Percentiles rank a stretch among this genome's conserved stretches.
These are phyloP conservation scores for Fusarium redolens DNA, from an alignment of 2,329 filamentous ascomycete genomes.

Conservation along the genomic window DNA sequence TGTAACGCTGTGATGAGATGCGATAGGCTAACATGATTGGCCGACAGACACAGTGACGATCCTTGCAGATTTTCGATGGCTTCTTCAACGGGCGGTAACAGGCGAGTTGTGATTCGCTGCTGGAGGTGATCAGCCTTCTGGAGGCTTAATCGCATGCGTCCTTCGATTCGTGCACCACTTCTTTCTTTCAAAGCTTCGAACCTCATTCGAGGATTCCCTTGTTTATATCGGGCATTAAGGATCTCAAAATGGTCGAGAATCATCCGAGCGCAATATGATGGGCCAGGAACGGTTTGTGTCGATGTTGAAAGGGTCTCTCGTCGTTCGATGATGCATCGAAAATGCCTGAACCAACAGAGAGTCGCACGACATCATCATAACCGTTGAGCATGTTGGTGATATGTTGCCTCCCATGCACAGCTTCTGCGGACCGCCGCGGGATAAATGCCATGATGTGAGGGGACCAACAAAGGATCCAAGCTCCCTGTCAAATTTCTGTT, in stretches of 20 bases:
- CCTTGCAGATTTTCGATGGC: slow-evolving; percentile 24
- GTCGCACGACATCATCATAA: slow-evolving; percentile 22
- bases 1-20: slow-evolving; percentile 36
- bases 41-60: slow-evolving; percentile 30
- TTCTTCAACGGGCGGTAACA: slow-evolving; percentile 42
- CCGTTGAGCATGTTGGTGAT: slow-evolving; percentile 32
- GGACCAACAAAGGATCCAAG: slow-evolving; percentile 27
- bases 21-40: slow-evolving; percentile 37
- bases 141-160: slow-evolving; percentile 26
- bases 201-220: slow-evolving; percentile 24
- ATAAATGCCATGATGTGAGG: background rate
- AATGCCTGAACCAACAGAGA: background rate
- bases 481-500: slow-evolving; percentile 4
- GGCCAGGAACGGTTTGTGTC: slow-evolving; percentile 9
- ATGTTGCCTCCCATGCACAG: slow-evolving; percentile 14
- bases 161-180: slow-evolving; percentile 30
- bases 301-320: background rate
- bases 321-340: slow-evolving; percentile 23
- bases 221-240: slow-evolving; percentile 17
- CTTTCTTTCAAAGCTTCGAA: slow-evolving; percentile 1
- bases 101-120: slow-evolving; percentile 35
- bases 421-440: slow-evolving; percentile 30
- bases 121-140: slow-evolving; percentile 1
- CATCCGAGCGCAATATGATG: slow-evolving; percentile 11
- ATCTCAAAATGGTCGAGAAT: slow-evolving; percentile 20